Conservation (phyloP, 805 yeast genomes). For the Sungouiella blattae region DNA sequence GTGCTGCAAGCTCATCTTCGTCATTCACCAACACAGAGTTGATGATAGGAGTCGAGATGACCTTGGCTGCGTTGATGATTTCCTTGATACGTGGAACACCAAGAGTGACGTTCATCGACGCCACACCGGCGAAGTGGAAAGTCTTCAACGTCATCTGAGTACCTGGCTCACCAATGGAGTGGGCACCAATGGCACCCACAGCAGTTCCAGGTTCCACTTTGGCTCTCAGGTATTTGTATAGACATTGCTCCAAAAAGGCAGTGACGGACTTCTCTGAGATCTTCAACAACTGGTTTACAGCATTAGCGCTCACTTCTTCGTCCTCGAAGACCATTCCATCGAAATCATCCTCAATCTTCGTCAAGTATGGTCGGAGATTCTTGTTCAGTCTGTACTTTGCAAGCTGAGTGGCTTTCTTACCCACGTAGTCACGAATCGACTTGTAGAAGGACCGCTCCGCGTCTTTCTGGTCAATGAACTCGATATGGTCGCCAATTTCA, state of each 20-base stretch:
- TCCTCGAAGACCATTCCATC: constrained; percentile 33
- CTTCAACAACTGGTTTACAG: constrained; percentile 63
- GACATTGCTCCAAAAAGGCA: constrained; percentile 70
- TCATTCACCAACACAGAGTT: constrained; percentile 91
- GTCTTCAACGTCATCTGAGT: constrained; percentile 97
- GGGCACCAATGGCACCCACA: constrained; percentile 99
- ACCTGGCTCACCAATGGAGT: constrained; percentile 97
- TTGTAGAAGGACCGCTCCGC: constrained; percentile 83
- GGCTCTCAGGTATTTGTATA: constrained; percentile 80
- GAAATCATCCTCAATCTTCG: constrained; percentile 29
- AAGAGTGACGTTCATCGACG: constrained; percentile 90
- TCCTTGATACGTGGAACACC: constrained; percentile 98
- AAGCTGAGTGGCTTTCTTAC: constrained; percentile 52
- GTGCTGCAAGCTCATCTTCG: constrained; percentile 93
- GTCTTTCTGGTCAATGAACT: constrained; percentile 77
- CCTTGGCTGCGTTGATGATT: constrained; percentile 94
- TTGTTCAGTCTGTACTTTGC: constrained; percentile 54
- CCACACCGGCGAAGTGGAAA: constrained; percentile 97
- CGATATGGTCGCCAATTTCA: constrained; percentile 48
- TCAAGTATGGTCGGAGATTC: constrained; percentile 45
- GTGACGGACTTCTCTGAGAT: constrained; percentile 59
- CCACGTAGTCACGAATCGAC: constrained; percentile 65
- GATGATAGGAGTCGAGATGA: constrained; percentile 93
- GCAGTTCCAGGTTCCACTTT: constrained; percentile 99
- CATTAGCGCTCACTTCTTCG: constrained; percentile 24